phyloP scores from a whole-genome alignment of 2,329 filamentous ascomycete genomes.

The Plenodomus lindquistii region DNA sequence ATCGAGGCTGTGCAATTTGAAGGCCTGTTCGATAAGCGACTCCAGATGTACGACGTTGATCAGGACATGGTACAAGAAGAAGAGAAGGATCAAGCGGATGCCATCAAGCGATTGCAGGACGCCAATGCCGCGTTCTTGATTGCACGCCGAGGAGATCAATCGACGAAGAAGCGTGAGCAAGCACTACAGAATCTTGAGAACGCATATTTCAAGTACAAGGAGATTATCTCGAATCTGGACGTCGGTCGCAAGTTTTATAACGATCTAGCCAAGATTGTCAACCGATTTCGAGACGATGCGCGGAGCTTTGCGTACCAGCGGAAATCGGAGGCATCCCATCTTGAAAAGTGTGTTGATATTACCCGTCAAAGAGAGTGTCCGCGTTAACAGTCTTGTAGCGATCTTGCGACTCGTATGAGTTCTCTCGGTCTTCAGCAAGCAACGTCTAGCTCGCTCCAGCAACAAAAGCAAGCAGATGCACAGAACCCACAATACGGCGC shows the following conservation, averaged over 20 bases:
- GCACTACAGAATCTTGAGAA: constrained; percentile 87
- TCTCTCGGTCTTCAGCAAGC: constrained; percentile 57
- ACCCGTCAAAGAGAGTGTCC: background rate
- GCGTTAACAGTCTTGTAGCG: constrained; percentile 44
- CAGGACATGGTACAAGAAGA: constrained; percentile 72
- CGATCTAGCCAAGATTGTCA: constrained; percentile 85
- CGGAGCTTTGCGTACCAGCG: constrained; percentile 78
- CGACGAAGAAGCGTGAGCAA: constrained; percentile 75
- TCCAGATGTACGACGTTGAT: constrained; percentile 82
- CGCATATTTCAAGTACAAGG: constrained; percentile 94
- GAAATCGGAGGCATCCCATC: constrained; percentile 74
- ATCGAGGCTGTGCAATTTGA: constrained; percentile 92
- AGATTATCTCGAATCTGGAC: constrained; percentile 89
- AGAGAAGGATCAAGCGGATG: constrained; percentile 72
- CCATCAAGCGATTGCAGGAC: constrained; percentile 70
- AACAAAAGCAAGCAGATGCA: constrained; percentile 54
- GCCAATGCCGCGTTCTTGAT: constrained; percentile 78
- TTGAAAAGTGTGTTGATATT: constrained; percentile 69
- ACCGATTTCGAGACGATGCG: constrained; percentile 79
- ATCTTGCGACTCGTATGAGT: constrained; percentile 64
- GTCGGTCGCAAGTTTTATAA: constrained; percentile 96
- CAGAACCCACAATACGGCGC: constrained; percentile 63
- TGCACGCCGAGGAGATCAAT: constrained; percentile 69
- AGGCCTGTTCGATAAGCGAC: constrained; percentile 79
- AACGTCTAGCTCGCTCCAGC: constrained; percentile 47